Evolutionary conservation across 331 rosid species (phyloP), one percentile per base, ranked within the genome.

Genomic region (Spiraea crenata): DNA sequence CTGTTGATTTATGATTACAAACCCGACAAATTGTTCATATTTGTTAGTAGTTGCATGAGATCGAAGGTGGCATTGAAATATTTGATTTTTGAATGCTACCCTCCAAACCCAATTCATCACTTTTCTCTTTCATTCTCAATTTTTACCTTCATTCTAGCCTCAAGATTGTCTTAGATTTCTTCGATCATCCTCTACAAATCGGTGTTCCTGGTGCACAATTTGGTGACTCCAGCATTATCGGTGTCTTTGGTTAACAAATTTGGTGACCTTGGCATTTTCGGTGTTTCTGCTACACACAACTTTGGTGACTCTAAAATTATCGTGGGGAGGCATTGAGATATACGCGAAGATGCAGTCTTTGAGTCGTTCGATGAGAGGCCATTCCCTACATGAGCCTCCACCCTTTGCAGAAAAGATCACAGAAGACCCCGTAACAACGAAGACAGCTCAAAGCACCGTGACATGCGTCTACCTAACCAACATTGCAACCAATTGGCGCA

Each of bases 391-490:
- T 46, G 83, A 80, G 34, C 79, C 76, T 25, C 72, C 85, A 4
- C 72, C 87, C 8, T 39, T 82, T 19, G 85, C 83, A 6, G 90
- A 85, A 85, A 92, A 81, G 75, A 63, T 78, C 66, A 66, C 96
- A 38, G 96, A 88, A 4, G 98, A 90, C 63, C 90, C 95, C 0
- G 54, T 84, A 15, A 77, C 93, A 1, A 74, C 48, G 15, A 90
- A 91, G 74, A 77, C 86, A 0, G 86, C 93, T 2, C 96, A 88
- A 71, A 92, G 90, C 86, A 88, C 93, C 0, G 96, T 85, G 19
- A 86, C 96, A 11, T 83, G 77, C 69, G 79, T 85, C 17, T 86
- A 86, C 82, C 92, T 83, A 14, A 77, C 91, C 57, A 83, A 52
- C 51, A 74, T 92, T 71, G 88, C 82, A 25, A 84, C 83, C 0